Base-by-base conservation (phyloP, 768 basidiomycete genomes). In the Tricholoma matsutake region DNA sequence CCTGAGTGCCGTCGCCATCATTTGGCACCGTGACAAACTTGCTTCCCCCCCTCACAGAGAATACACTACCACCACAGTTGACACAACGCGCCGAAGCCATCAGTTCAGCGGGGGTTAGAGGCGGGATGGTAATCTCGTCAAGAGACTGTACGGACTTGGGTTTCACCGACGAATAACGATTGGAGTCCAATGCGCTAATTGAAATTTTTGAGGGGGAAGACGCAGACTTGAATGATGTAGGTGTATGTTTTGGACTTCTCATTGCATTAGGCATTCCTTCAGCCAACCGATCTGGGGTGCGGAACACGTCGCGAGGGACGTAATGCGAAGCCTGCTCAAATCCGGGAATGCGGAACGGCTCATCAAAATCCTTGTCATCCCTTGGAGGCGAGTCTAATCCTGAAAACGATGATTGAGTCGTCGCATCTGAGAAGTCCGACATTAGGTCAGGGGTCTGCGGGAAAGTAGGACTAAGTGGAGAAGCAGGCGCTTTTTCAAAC, bases 1-100 rank as follows among this genome's bases (percentile, higher is more conserved):
- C 80, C 22, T 76, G 73, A 16, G 76, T 77, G 31, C 74, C 79
- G 47, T 76, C 74, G 13, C 76, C 78, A 34, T 77, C 74, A 59
- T 81, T 83, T 6, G 91, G 89, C 29, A 92, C 83, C 2, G 88
- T 89, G 32, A 92, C 83, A 71, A 86, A 92, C 60, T 82, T 83
- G 43, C 88, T 86, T 6, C 82, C 83, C 58, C 82, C 81, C 28
- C 76, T 78, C 3, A 79, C 72, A 45, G 79, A 81, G 69, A 90
- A 88, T 54, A 93, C 77, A 5, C 80, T 76, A 10, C 78, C 76
- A 11, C 72, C 72, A 65, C 92, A 94, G 67, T 81, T 84, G 35
- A 81, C 79, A 65, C 92, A 94, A 16, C 71, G 75, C 11, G 81
- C 77, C 37, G 81, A 73, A 37, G 78, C 56, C 11, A 77, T 66